Evolutionary conservation across 441 rosid genomes (phyloP), one percentile per base, ranked within the genome.

Genomic region (Populus hybrid): DNA sequence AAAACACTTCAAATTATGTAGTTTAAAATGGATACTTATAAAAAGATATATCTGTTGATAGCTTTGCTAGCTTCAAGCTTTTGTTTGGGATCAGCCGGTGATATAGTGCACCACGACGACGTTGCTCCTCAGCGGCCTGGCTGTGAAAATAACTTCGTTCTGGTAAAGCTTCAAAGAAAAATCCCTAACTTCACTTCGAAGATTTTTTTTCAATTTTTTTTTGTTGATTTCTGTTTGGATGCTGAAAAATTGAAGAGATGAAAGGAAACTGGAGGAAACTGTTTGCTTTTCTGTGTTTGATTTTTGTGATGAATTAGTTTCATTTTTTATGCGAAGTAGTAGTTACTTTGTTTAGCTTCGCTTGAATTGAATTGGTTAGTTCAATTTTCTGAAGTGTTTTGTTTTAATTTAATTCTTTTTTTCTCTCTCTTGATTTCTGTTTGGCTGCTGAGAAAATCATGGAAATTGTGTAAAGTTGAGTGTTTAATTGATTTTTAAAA

Each of bases 101-200:
- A 94, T 82, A 97, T 94, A 34, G 98, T 94, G 50, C 98, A 97
- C 77, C 92, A 89, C 3, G 98, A 97, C 76, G 87, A 91, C 80
- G 76, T 72, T 28, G 91, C 97, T 86, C 99, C 99, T 19, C 92
- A 89, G 92, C 90, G 91, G 87, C 95, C 98, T 46, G 98, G 99
- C 14, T 97, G 99, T 81, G 92, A 89, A 71, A 97, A 97, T 86
- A 93, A 94, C 87, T 97, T 94, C 84, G 97, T 97, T 78, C 84
- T 97, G 97, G 99, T 94, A 89, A 28, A 5, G 9, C 9, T 38
- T 42, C 1, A 46, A 46, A 50, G 35, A 72, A 4, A 28, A 34
- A 23, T 70, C 19, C 11, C 78, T 59, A 61, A 38, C 75, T 65
- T 76, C 75, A 76, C 61, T 72, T 73, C 77, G 65, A 36, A 81